Conservation (phyloP, 2,329 filamentous ascomycete species). For the Fusarium sp. region DNA sequence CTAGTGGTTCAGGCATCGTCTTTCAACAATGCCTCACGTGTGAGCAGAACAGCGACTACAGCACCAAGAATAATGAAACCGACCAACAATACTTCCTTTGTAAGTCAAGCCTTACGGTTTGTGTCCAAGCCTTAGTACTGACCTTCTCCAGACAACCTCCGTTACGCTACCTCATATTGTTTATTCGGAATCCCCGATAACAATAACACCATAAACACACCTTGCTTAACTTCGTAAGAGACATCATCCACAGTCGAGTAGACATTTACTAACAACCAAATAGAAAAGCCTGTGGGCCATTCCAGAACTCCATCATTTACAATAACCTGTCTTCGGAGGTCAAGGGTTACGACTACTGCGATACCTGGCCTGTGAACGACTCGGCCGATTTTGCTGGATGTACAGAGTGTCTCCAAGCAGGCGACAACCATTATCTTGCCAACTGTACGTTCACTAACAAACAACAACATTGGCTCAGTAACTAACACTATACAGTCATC, state of each 20-base stretch:
- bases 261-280: too few species aligned
- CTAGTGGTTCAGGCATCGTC: slow-evolving; percentile 59
- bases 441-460: slow-evolving; percentile 62
- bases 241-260: too few species aligned
- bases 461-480: not conserved
- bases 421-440: slow-evolving; percentile 58
- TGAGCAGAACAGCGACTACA: slow-evolving; percentile 65
- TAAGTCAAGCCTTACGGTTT: slow-evolving; percentile 53
- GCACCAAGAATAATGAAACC: slow-evolving; percentile 57
- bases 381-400: slow-evolving; percentile 58
- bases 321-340: slow-evolving; percentile 62
- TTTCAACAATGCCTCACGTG: slow-evolving; percentile 67
- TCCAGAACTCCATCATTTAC: slow-evolving; percentile 62
- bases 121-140: not conserved
- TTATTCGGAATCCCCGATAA: slow-evolving; percentile 65
- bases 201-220: slow-evolving; percentile 59
- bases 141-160: slow-evolving; percentile 65
- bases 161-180: slow-evolving; percentile 69
- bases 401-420: slow-evolving; percentile 60
- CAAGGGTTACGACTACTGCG: slow-evolving; percentile 68
- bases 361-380: slow-evolving; percentile 59
- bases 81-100: slow-evolving; percentile 69
- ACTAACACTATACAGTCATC: slow-evolving; percentile 57
- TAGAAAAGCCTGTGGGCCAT: slow-evolving; percentile 67
- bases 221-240: slow-evolving; percentile 66